phyloP scores from a whole-genome alignment of 2,329 filamentous ascomycete species.

The Trichoderma endophyticum region DNA sequence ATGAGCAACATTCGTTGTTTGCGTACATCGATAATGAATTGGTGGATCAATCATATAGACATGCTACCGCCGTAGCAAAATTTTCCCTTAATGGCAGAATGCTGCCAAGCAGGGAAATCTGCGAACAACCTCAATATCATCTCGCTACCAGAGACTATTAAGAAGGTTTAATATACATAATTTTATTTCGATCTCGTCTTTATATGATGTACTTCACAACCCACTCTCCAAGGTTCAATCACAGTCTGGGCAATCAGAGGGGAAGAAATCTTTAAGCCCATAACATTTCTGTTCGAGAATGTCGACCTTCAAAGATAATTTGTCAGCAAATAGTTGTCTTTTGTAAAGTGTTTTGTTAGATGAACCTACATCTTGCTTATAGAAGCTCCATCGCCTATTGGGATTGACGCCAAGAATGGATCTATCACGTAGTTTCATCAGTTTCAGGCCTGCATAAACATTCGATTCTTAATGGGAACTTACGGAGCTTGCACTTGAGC shows the following conservation, averaged over 20 bases:
- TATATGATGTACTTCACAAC: background rate
- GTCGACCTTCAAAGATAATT: background rate
- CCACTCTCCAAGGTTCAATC: background rate
- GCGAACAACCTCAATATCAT: background rate
- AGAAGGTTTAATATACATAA: background rate
- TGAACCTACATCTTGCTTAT: background rate
- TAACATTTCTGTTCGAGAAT: background rate
- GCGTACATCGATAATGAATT: background rate
- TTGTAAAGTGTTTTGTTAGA: background rate
- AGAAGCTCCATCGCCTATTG: background rate
- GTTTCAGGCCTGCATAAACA: background rate
- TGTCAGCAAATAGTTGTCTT: background rate
- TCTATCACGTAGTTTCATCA: background rate
- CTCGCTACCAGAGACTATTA: background rate
- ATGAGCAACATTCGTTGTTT: background rate
- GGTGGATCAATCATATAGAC: background rate
- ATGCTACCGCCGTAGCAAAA: background rate
- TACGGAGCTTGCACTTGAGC: background rate
- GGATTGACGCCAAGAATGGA: background rate
- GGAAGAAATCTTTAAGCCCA: background rate
- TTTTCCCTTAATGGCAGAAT: background rate
- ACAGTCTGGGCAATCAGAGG: background rate
- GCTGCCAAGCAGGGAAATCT: background rate
- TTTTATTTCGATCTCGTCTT: background rate
- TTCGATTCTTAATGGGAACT: background rate